Base-by-base conservation (phyloP, 2,329 filamentous ascomycete genomes). In the Daldinia sp. region DNA sequence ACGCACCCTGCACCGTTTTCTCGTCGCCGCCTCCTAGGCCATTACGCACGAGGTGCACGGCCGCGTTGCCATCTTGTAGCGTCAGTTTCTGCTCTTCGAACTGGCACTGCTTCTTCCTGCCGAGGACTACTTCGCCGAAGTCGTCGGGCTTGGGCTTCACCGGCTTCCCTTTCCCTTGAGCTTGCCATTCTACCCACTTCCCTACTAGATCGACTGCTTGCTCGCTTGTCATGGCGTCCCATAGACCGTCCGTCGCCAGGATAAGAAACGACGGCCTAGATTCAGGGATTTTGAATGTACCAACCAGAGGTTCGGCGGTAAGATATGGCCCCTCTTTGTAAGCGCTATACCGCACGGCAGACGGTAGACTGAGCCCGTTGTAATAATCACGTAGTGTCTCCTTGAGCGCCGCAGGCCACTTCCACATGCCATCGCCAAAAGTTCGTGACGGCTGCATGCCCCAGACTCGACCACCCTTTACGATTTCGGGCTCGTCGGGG, bases 11-110 rank as follows among this genome's bases (percentile, higher is more conserved):
- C 21, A 95, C 81, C 82, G 93, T 86, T 70, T 92, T 89, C 67
- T 85, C 82, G 68, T 94, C 86, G 61, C 86, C 89, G 3, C 92
- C 92, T 35, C 92, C 92, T 11, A 95, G 84, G 0, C 91, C 91
- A 72, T 95, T 96, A 65, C 91, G 86, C 39, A 93, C 85, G 35
- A 95, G 82, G 76, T 94, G 92, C 0, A 92, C 93, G 0, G 92
- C 92, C 4, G 86, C 91, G 70, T 93, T 95, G 74, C 90, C 89
- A 72, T 95, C 92, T 73, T 92, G 87, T 3, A 93, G 87, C 0
- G 91, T 87, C 63, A 93, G 92, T 50, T 90, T 84, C 67, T 85
- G 83, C 58, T 86, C 83, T 41, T 73, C 71, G 54, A 72, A 74
- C 41, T 61, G 54, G 64, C 71, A 74, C 49, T 64, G 64, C 58